Conservation (phyloP, 345 rosid species). For the Boechera divaricarpa region DNA sequence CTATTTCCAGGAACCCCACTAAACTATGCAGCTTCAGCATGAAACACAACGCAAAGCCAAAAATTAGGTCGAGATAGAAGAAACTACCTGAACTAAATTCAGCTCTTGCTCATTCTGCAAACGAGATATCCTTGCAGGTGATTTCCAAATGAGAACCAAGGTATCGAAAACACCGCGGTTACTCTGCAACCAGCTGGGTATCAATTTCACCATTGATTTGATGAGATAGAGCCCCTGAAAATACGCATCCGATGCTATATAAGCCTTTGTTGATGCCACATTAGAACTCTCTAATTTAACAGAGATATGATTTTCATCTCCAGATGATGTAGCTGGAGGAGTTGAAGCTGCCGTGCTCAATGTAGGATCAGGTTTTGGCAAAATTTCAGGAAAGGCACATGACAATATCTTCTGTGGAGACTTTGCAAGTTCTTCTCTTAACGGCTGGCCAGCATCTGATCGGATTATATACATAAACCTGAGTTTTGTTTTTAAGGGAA, state of each 20-base stretch:
- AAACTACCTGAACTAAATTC: conserved; percentile 86
- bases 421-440: conserved; percentile 96
- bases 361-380: conserved; percentile 68
- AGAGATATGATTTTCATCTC: conserved; percentile 65
- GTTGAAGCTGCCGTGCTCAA: conserved; percentile 60
- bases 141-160: conserved; percentile 88
- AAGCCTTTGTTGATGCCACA: conserved; percentile 52
- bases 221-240: conserved; percentile 94
- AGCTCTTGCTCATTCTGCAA: conserved; percentile 92
- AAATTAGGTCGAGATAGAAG: conserved; percentile 20
- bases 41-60: conserved; percentile 19
- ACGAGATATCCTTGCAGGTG: conserved; percentile 88
- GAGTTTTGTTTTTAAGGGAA: conserved; percentile 35
- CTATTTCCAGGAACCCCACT: conserved; percentile 12
- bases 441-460: conserved; percentile 94
- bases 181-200: conserved; percentile 93
- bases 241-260: conserved; percentile 73
- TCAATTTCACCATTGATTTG: conserved; percentile 85
- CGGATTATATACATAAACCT: conserved; percentile 96
- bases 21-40: conserved; percentile 9
- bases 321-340: conserved; percentile 60
- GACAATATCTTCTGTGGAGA: conserved; percentile 89
- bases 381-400: conserved; percentile 83
- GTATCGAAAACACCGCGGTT: conserved; percentile 86
- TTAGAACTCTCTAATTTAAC: conserved; percentile 65